Base-by-base conservation (phyloP, 2,329 filamentous ascomycete genomes). In the Verticillium dahliae region DNA sequence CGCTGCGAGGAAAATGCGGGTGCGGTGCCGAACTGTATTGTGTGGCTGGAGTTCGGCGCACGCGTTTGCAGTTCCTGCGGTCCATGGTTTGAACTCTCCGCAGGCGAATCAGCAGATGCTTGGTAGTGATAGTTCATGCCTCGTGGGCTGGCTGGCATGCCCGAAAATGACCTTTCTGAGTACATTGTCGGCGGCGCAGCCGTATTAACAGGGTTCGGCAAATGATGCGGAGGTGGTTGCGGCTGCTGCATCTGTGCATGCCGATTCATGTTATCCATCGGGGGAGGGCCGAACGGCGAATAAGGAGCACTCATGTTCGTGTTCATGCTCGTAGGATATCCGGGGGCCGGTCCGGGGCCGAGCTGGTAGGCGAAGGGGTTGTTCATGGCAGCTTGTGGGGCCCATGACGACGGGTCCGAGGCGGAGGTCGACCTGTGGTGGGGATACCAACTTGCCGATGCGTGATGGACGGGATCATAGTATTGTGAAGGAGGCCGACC, bases 1-100 rank as follows among this genome's bases (percentile, higher is more conserved):
- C 33, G 59, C 15, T 64, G 31, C n/a, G 62, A 27, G 41, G 61
- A 57, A 6, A 61, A 63, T 4, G 62, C 54, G 13, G 63, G 63
- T 22, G 63, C 62, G 34, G 63, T 63, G 39, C 63, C 63, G 35
- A 65, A 65, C 57, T 65, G 63, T n/a, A 65, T 63, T 31, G 57
- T 58, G 55, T 50, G 18, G n/a, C 45, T 57, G 10, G 57, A 58
- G 35, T 45, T 50, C n/a, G n/a, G 45, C 11, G 45, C n/a, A 50
- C 45, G 45, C 10, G 45, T 10, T 11, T 50, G 45, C 9, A 22
- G n/a, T 50, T 50, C 45, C n/a, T 50, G 45, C 1, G 18, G 9
- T 11, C 45, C 45, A 13, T 10, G 45, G 45, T 18, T 50, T 50
- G 45, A 50, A 50, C 45, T 27, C 18, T 50, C 45, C 7, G 22